phyloP scores from a whole-genome alignment of 108 stramenopile genomes.

The Seminavis robusta region DNA sequence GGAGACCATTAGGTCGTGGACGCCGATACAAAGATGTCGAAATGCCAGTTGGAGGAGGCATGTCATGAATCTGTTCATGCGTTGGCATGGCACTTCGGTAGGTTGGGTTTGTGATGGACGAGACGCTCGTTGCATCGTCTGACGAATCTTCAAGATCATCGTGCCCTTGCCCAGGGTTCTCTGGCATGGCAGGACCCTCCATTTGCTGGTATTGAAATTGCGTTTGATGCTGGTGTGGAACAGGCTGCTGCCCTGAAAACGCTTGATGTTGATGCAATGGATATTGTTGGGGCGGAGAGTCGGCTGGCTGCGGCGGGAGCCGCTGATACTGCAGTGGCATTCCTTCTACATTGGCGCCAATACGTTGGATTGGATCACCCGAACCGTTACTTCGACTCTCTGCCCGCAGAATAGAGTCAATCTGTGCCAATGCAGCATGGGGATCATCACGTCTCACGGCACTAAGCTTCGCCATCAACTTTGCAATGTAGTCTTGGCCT shows the following conservation, averaged over 20 bases:
- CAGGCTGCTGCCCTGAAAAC: too few species aligned
- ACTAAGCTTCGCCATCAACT: constrained; percentile 58
- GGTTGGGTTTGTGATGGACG: constrained; percentile 75
- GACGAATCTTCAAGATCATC: constrained; percentile 27
- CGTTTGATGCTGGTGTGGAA: neutral
- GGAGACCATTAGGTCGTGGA: neutral
- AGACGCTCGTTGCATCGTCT: constrained; percentile 58
- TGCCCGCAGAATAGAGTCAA: constrained; percentile 68
- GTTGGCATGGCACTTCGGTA: constrained; percentile 22
- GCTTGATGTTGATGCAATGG: neutral
- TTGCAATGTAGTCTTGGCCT: too few species aligned
- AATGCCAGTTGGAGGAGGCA: neutral
- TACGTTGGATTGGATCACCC: neutral
- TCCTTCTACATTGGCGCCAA: neutral
- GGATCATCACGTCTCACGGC: constrained; percentile 71
- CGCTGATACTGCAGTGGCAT: neutral
- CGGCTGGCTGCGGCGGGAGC: neutral
- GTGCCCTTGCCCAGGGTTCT: constrained; percentile 18
- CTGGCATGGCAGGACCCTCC: neutral
- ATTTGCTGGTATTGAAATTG: neutral
- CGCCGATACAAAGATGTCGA: neutral
- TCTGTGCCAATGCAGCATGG: constrained; percentile 63
- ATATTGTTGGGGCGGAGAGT: neutral
- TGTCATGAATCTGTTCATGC: neutral
- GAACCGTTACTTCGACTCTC: constrained; percentile 29